Percentiles rank a stretch among this genome's conserved stretches.
These are phyloP conservation scores for Silene vulgaris DNA, from an alignment of 179 eudicot genomes.

Conservation along the genomic window DNA sequence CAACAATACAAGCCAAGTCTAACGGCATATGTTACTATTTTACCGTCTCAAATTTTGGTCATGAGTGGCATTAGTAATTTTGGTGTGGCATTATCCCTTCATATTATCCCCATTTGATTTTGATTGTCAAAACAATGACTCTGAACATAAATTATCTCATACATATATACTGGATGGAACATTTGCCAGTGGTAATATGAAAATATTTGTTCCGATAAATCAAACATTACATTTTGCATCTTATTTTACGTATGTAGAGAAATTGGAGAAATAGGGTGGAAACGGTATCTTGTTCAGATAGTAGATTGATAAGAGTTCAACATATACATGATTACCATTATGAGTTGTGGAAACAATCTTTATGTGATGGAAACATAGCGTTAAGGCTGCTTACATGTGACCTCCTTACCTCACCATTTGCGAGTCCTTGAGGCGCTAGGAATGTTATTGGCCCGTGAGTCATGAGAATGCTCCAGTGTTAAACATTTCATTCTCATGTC, in stretches of 20 bases:
- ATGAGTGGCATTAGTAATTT: too few species aligned
- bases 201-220: too few species aligned
- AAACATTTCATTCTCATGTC: neutral
- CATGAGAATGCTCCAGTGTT: neutral
- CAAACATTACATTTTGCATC: neutral
- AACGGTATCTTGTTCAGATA: neutral
- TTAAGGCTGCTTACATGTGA: neutral
- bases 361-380: neutral
- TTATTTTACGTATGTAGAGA: neutral
- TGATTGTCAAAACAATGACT: neutral
- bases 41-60: too few species aligned
- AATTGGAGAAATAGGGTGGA: neutral
- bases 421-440: neutral
- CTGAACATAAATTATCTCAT: neutral
- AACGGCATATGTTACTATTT: too few species aligned
- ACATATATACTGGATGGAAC: too few species aligned
- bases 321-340: neutral
- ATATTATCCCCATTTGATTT: neutral
- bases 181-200: neutral
- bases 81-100: too few species aligned
- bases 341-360: neutral
- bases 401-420: neutral
- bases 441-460: neutral
- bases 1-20: too few species aligned
- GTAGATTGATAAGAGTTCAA: slow-evolving; percentile 4